Conservation (phyloP, 257 asterid species). For the Petunia secreta region DNA sequence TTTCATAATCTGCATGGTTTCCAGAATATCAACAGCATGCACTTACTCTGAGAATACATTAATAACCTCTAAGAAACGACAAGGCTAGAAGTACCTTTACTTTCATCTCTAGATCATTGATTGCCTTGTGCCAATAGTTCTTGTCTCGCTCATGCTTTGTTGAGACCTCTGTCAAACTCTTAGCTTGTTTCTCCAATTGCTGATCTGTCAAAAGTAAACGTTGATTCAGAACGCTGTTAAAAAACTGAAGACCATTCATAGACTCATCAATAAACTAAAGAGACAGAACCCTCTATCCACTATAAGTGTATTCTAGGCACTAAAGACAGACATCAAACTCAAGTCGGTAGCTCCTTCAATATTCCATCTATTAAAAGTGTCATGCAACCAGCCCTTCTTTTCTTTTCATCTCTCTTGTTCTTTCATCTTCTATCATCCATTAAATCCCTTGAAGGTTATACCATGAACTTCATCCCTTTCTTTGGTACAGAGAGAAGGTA, state of each 20-base stretch:
- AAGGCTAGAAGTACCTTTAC: conserved; percentile 56
- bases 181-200: conserved; percentile 66
- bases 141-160: conserved; percentile 68
- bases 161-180: conserved; percentile 57
- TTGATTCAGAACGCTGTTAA: background rate
- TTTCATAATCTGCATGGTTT: conserved; percentile 69
- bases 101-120: conserved; percentile 61
- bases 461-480: background rate
- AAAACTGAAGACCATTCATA: background rate
- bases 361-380: background rate
- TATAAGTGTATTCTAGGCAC: background rate
- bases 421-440: background rate
- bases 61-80: background rate
- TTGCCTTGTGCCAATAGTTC: conserved; percentile 64
- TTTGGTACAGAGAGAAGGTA: conserved; percentile 5
- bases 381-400: background rate
- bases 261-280: conserved; percentile 4
- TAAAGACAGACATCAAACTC: background rate
- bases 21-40: conserved; percentile 10
- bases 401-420: background rate
- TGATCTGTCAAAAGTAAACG: conserved; percentile 52
- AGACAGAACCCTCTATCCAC: background rate
- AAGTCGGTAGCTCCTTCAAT: background rate
- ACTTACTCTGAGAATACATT: background rate
- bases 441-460: background rate